phyloP scores from a whole-genome alignment of 257 asterid species.

The Mitragyna speciosa region DNA sequence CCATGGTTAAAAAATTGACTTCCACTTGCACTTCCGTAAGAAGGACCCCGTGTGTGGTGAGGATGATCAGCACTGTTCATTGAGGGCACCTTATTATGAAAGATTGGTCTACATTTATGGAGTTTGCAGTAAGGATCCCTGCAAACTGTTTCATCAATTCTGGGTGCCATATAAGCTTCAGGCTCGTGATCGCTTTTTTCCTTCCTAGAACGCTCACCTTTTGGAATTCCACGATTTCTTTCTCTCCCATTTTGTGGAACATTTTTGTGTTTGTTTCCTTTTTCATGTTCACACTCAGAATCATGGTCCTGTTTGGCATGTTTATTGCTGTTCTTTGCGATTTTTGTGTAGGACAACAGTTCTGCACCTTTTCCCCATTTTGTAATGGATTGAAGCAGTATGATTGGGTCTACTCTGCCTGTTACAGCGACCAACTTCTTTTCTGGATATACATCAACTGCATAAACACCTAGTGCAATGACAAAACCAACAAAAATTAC shows the following conservation, averaged over 20 bases:
- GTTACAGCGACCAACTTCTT: conserved; percentile 24
- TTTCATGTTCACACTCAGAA: neutral
- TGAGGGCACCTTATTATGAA: conserved; percentile 3
- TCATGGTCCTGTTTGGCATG: neutral
- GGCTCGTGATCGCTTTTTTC: neutral
- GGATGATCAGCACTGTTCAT: neutral
- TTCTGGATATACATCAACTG: conserved; percentile 23
- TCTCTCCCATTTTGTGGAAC: neutral
- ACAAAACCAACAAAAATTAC: neutral
- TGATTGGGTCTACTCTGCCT: conserved; percentile 32
- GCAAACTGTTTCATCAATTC: conserved; percentile 8
- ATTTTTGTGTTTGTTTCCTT: neutral
- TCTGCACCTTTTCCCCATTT: conserved; percentile 30
- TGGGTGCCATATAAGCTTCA: conserved; percentile 27
- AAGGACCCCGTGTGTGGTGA: neutral
- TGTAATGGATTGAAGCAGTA: conserved; percentile 17
- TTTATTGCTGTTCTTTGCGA: neutral
- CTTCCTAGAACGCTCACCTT: neutral
- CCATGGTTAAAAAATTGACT: neutral
- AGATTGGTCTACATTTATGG: conserved; percentile 18
- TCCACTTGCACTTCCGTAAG: neutral
- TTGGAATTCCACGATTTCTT: neutral
- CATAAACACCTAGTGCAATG: conserved; percentile 24
- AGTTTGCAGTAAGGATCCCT: conserved; percentile 25
- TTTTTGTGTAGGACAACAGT: conserved; percentile 17